A percentile compares a stretch with the other conserved stretches of the same genome.
Evolutionary conservation across 139 green algal species (phyloP).

Genomic region (Choricystis sp.): DNA sequence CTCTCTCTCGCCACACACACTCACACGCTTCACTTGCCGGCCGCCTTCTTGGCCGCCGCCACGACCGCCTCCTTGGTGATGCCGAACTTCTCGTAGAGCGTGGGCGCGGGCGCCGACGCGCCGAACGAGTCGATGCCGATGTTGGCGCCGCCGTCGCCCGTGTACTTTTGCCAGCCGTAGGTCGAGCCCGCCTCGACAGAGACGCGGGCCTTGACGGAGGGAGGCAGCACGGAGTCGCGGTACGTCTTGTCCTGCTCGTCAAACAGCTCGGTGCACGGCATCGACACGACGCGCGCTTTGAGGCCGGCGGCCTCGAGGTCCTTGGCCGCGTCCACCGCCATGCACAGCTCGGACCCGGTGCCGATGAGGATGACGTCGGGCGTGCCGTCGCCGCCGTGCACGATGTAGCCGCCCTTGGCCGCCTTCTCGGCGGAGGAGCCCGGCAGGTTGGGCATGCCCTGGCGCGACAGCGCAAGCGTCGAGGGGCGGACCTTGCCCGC

Average conservation of each 20-base stretch:
- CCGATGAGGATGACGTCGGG: conserved; percentile 86
- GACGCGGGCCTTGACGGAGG: conserved; percentile 52
- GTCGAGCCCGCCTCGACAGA: conserved; percentile 81
- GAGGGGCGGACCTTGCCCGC: conserved; percentile 50
- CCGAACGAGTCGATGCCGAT: conserved; percentile 90
- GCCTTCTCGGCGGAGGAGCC: conserved; percentile 57
- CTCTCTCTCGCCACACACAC: background rate
- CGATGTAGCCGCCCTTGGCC: conserved; percentile 80
- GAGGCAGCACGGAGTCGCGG: conserved; percentile 62
- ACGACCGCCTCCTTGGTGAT: conserved; percentile 60
- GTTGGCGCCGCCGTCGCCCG: conserved; percentile 48
- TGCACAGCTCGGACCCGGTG: conserved; percentile 80
- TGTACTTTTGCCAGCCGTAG: conserved; percentile 86
- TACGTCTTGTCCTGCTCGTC: conserved; percentile 75
- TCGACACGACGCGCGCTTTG: conserved; percentile 85
- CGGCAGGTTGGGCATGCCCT: conserved; percentile 88
- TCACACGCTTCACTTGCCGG: background rate
- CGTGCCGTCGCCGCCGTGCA: conserved; percentile 38
- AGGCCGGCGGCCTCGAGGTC: conserved; percentile 66
- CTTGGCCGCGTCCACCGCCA: conserved; percentile 69
- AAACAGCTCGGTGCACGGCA: conserved; percentile 93
- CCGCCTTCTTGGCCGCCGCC: conserved; percentile 48
- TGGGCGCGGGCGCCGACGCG: conserved; percentile 68
- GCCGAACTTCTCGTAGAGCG: conserved; percentile 93
- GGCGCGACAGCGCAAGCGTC: conserved; percentile 83